These are phyloP conservation scores for Dillenia turbinata DNA, from an alignment of 164 flowering plant genomes.

Conservation along the genomic window DNA sequence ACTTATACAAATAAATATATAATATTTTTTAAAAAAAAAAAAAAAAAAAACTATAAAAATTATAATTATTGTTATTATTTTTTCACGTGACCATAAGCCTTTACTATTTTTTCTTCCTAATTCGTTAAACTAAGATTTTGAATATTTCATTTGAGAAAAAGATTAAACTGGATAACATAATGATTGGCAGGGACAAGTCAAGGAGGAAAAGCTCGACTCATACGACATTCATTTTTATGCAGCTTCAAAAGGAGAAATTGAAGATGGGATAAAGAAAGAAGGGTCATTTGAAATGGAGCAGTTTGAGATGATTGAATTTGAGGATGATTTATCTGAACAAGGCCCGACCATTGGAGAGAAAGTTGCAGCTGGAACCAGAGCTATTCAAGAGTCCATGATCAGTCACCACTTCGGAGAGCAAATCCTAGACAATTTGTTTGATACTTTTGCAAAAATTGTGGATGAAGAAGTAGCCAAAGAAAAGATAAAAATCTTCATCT, in stretches of 20 bases:
- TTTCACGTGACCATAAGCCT: background rate
- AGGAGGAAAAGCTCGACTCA: constrained; percentile 53
- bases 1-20: too few relatives aligned
- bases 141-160: too few relatives aligned
- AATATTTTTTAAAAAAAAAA: too few relatives aligned
- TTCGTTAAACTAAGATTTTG: background rate
- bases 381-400: constrained; percentile 75
- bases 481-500: constrained; percentile 48
- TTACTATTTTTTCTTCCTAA: background rate
- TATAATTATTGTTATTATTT: too few relatives aligned
- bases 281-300: constrained; percentile 53
- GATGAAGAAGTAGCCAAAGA: constrained; percentile 59
- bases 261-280: constrained; percentile 43
- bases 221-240: constrained; percentile 78
- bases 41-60: too few relatives aligned
- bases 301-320: constrained; percentile 51
- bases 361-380: constrained; percentile 63
- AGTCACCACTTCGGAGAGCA: constrained; percentile 62
- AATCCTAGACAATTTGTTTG: constrained; percentile 57
- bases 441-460: constrained; percentile 42
- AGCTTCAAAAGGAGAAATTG: constrained; percentile 61
- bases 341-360: constrained; percentile 38
- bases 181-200: constrained; percentile 51
- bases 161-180: too few relatives aligned
- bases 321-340: constrained; percentile 14